Percentiles rank a stretch among this genome's conserved stretches.
phyloP scores from a whole-genome alignment of 495 filamentous ascomycete genomes.

The Penicillium tannophilum region DNA sequence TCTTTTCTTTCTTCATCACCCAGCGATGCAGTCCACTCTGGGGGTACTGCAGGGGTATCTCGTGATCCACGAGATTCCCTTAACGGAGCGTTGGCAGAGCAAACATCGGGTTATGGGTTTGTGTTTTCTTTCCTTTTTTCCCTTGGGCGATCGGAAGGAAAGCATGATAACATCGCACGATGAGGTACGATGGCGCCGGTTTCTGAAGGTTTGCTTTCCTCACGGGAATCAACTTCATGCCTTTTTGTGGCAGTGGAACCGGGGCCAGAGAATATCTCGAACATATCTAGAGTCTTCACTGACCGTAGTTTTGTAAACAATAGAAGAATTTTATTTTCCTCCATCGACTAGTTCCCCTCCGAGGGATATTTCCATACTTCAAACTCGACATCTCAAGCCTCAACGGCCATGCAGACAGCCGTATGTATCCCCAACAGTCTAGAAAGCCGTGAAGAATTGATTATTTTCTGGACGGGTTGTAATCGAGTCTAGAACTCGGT shows the following conservation, averaged over 20 bases:
- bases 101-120: conserved; percentile 27
- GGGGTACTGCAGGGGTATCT: conserved; percentile 66
- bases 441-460: not conserved
- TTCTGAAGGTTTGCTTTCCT: conserved; percentile 46
- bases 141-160: not conserved
- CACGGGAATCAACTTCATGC: conserved; percentile 7
- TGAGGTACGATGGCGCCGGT: conserved; percentile 70
- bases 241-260: conserved; percentile 54
- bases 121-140: conserved; percentile 14
- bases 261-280: conserved; percentile 74
- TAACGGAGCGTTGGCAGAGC: conserved; percentile 81
- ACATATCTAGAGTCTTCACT: conserved; percentile 38
- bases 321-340: not conserved
- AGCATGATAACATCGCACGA: conserved; percentile 20
- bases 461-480: not conserved
- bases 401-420: conserved; percentile 9
- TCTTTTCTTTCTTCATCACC: conserved; percentile 26
- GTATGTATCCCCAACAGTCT: not conserved
- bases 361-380: too few relatives aligned
- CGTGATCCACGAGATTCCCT: conserved; percentile 55
- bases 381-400: conserved; percentile 3
- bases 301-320: conserved; percentile 11
- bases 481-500: conserved; percentile 4
- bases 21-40: conserved; percentile 70
- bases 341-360: not conserved